Evolutionary conservation across 2,329 filamentous ascomycete genomes (phyloP), one percentile per base, ranked within the genome.

Genomic region (Zymoseptoria tritici): DNA sequence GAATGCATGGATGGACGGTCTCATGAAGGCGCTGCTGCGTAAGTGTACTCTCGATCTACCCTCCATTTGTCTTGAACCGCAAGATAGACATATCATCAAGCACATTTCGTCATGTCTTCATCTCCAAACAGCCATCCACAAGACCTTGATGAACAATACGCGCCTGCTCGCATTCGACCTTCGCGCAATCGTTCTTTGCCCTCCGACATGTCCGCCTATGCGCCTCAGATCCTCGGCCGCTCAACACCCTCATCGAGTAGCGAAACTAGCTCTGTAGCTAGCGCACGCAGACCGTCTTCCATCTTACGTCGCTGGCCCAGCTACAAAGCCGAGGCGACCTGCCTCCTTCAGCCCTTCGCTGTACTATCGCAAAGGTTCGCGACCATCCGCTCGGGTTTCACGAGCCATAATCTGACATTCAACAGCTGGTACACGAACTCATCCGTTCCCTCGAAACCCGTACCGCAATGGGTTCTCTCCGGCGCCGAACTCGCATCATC

Each of bases 321-420:
- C 36, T 16, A 46, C 21, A 63, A 63, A 55, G 59, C 61, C 24
- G 56, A 55, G 20, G 61, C 61, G 11, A 63, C 61, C 29, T 63
- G 61, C 56, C 29, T 63, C 11, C 55, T 61, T 5, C 61, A 63
- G 29, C 57, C 59, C 42, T 52, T 61, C n/a, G 61, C 51, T 22
- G 59, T 63, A 21, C 55, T 63, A n/a, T 63, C 61, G 53, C 61
- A 63, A 55, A 63, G 59, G 61, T 63, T 36, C 52, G 59, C 51
- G 31, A 8, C 49, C 42, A 20, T 29, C 20, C 42, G 21, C 16
- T 11, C 22, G 49, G 26, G 24, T 20, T 57, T 46, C 22, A 24
- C 22, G 22, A 24, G 22, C 22, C 22, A 24, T 24, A 24, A 24
- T 21, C 29, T 49, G 16, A 54, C 8, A 46, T 31, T 9, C 29